Evolutionary conservation across 768 basidiomycete species (phyloP), one percentile per base, ranked within the genome.

Genomic region (Xerocomus spinulosus): DNA sequence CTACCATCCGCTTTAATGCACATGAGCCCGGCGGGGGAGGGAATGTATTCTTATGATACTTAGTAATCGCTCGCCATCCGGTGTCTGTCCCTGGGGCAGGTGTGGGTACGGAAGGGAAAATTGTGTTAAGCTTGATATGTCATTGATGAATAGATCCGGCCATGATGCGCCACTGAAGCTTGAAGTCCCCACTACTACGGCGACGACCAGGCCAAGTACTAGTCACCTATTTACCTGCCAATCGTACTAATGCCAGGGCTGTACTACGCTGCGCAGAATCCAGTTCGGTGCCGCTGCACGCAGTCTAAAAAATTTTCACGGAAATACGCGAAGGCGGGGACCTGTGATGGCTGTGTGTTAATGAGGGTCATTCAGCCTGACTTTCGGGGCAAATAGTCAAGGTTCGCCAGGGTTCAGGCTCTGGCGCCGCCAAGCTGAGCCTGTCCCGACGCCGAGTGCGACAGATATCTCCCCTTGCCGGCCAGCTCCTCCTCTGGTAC

Each of bases 281-380:
- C 50, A 50, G 48, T 50, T 48, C 45, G 26, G 51, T 48, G 45
- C 49, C 58, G 54, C 52, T 54, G 49, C 44, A 39, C 28, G 51
- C 51, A 49, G 41, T 36, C 49, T 56, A 54, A 58, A 67, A 67
- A 66, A 57, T 14, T 67, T 67, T 67, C 60, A 56, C 48, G 68
- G 66, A 54, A 59, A 69, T 67, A 69, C 59, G 66, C 66, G 66
- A 69, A 48, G 58, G 66, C 66, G 66, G 66, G 66, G 66, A 67
- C 66, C 66, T 67, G 55, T 51, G 61, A 67, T 56, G 66, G 66
- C 66, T 67, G 66, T 67, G 66, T 67, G 63, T 51, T 61, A 64
- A 65, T 63, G 64, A 63, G 61, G 55, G 57, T 60, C 62, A 41
- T 53, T 48, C 52, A 52, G 25, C 56, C 53, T 63, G 51, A 61